Base-by-base conservation (phyloP, 345 rosid genomes). In the Salix arbutifolia region DNA sequence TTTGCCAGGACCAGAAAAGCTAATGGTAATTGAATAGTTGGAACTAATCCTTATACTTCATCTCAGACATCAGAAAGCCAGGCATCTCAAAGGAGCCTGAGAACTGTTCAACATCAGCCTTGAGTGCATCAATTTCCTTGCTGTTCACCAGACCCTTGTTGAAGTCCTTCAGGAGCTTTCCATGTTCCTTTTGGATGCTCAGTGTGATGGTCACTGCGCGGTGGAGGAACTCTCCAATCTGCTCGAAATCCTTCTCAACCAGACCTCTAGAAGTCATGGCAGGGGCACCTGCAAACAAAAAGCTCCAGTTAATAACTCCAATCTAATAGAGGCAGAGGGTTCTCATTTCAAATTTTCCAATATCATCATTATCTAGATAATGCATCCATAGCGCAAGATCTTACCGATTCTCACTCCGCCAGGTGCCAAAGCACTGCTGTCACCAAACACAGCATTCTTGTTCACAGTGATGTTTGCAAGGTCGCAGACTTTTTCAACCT, bases 371-470 rank as follows among this genome's bases (percentile, higher is more conserved):
- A n/a, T n/a, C n/a, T n/a, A n/a, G n/a, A n/a, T n/a, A n/a, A n/a
- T n/a, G n/a, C n/a, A n/a, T n/a, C n/a, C n/a, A n/a, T n/a, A n/a
- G n/a, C n/a, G n/a, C n/a, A 6, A 38, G 8, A 38, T 74, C 91
- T 82, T 87, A 96, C 99, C 98, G 70, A 96, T 91, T 88, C 99
- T 85, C 28, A 96, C 99, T 25, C 99, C 99, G 81, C 99, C 99
- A 6, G 99, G 99, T 72, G 99, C 94, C 89, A 96, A 88, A 71
- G 99, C 99, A 86, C 99, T 96, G 87, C 99, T 96, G 87, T 96
- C 99, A 74, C 99, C 99, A 61, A 96, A 96, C 70, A 96, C 99
- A 40, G 98, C 99, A 76, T 96, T 96, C 91, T 96, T 94, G 93
- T 96, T 96, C 84, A 96, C 88, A 2, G 99, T 96, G 84, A 96